These are phyloP conservation scores for Aureobasidium uvarum DNA, from an alignment of 2,329 filamentous ascomycete species.

Conservation along the genomic window DNA sequence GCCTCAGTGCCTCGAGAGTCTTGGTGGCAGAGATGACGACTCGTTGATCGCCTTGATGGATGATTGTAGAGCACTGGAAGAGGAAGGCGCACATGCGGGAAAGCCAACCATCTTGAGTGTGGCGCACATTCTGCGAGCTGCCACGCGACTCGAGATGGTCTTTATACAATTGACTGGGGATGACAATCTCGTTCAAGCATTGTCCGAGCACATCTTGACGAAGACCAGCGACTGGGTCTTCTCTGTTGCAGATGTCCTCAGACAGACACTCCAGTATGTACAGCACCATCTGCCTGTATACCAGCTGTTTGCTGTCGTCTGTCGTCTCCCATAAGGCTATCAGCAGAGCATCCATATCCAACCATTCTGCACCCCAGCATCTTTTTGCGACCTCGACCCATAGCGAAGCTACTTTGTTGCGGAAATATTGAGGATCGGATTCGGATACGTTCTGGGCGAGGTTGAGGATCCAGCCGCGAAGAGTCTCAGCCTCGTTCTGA, in stretches of 20 bases:
- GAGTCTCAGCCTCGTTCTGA: constrained; percentile 62
- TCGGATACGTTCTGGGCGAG: constrained; percentile 69
- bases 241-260: constrained; percentile 88
- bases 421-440: constrained; percentile 75
- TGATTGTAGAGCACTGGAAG: constrained; percentile 15
- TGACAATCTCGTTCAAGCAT: constrained; percentile 91
- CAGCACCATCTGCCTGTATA: constrained; percentile 82
- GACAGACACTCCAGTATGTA: constrained; percentile 87
- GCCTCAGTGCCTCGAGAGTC: constrained; percentile 71
- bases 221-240: constrained; percentile 80
- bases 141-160: constrained; percentile 67
- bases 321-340: constrained; percentile 69
- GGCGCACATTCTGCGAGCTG: constrained; percentile 66
- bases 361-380: constrained; percentile 87
- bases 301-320: constrained; percentile 41
- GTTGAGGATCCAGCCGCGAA: constrained; percentile 75
- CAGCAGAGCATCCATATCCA: constrained; percentile 85
- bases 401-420: constrained; percentile 90
- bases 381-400: constrained; percentile 96
- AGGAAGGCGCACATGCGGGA: constrained; percentile 48
- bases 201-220: constrained; percentile 82
- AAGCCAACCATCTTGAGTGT: constrained; percentile 83
- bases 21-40: constrained; percentile 71
- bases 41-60: constrained; percentile 53
- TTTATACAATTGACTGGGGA: constrained; percentile 69